These are phyloP conservation scores for Bothriochloa decipiens DNA, from an alignment of 176 grass and related monocot species.

Conservation along the genomic window DNA sequence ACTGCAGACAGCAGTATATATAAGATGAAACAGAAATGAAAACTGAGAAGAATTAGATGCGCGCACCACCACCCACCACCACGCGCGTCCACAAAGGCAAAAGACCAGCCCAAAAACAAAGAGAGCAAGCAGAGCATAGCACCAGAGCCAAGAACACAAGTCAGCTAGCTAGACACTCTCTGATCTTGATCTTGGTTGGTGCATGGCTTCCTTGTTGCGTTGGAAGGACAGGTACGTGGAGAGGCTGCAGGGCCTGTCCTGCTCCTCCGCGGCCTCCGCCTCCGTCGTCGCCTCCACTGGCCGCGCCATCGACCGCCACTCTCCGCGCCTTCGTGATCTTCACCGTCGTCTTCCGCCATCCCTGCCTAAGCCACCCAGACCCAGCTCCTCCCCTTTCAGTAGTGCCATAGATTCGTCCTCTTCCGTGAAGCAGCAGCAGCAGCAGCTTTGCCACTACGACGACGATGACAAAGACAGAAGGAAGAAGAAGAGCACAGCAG, in stretches of 20 bases:
- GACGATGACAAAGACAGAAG: neutral
- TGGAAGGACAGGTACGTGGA: conserved; percentile 57
- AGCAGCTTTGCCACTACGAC: neutral
- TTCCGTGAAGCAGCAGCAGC: neutral
- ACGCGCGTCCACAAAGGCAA: neutral
- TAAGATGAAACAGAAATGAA: neutral
- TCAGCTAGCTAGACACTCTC: neutral
- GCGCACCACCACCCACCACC: neutral
- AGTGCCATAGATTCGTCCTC: neutral
- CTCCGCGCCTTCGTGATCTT: conserved; percentile 50
- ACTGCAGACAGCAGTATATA: neutral
- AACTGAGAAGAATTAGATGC: conserved; percentile 12
- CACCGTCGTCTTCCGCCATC: conserved; percentile 43
- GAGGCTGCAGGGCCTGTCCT: conserved; percentile 51
- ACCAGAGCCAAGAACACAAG: neutral
- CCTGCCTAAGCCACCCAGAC: conserved; percentile 11
- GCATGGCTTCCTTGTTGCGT: conserved; percentile 58
- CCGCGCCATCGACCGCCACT: conserved; percentile 55
- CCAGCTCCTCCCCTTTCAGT: neutral
- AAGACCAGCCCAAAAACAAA: neutral
- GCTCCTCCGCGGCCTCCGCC: conserved; percentile 64
- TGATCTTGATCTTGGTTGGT: neutral
- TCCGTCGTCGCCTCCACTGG: conserved; percentile 36
- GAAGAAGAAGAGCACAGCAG: neutral
- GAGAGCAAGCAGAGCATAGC: neutral